phyloP scores from a whole-genome alignment of 2,329 filamentous ascomycete species.

The Fusarium sp. region DNA sequence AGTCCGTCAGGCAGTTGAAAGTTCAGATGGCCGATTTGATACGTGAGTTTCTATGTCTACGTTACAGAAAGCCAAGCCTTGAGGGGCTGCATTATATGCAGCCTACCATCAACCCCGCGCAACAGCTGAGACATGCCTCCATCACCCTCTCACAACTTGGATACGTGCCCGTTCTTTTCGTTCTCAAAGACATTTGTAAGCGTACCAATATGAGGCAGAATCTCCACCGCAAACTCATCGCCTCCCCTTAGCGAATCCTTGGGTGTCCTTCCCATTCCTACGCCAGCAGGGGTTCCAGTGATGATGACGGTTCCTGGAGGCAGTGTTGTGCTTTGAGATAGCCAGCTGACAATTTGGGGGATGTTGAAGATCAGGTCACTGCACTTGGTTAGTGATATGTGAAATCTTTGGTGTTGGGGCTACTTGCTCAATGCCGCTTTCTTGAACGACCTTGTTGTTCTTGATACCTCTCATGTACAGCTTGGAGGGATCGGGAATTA shows the following conservation, averaged over 20 bases:
- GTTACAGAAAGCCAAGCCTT: neutral
- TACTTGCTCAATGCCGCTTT: conserved; percentile 44
- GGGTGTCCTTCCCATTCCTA: conserved; percentile 76
- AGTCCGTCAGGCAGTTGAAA: neutral
- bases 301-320: conserved; percentile 73
- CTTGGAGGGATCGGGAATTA: conserved; percentile 69
- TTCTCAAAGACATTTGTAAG: conserved; percentile 51
- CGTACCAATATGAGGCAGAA: conserved; percentile 57
- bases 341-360: conserved; percentile 67
- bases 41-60: neutral
- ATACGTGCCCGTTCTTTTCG: conserved; percentile 33
- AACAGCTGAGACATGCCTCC: neutral
- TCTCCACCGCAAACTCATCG: conserved; percentile 64
- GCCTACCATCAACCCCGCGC: neutral
- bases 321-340: conserved; percentile 72
- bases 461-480: conserved; percentile 67
- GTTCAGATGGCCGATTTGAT: neutral
- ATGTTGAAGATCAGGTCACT: conserved; percentile 73
- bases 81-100: neutral
- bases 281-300: conserved; percentile 76
- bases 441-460: conserved; percentile 59
- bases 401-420: no score
- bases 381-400: neutral
- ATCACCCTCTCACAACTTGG: conserved; percentile 19
- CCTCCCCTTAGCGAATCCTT: conserved; percentile 76